These are phyloP conservation scores for Wickerhamiella qilinensis DNA, from an alignment of 805 yeast species.

Conservation along the genomic window DNA sequence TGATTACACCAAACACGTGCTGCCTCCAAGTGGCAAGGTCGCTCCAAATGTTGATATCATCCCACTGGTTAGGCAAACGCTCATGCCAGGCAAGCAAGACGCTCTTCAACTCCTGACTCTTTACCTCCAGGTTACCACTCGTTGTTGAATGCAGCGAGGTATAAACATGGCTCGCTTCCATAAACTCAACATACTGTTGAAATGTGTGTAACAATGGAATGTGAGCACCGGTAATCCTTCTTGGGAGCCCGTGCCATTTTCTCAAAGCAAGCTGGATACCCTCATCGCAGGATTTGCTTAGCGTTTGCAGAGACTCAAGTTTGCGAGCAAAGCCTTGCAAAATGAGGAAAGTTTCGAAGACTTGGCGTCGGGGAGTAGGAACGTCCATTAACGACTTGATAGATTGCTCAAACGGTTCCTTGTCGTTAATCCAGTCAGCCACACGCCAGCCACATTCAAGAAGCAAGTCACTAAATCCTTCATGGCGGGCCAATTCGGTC, in stretches of 20 bases:
- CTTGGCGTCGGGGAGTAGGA: conserved; percentile 93
- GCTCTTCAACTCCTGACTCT: conserved; percentile 86
- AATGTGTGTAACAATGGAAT: conserved; percentile 80
- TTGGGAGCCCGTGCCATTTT: conserved; percentile 85
- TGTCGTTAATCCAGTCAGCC: conserved; percentile 93
- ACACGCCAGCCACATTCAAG: conserved; percentile 99
- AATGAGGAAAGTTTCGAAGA: conserved; percentile 84
- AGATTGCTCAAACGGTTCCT: conserved; percentile 85
- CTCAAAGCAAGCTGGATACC: conserved; percentile 85
- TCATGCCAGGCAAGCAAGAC: conserved; percentile 97
- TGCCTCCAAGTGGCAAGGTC: conserved; percentile 97
- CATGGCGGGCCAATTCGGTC: conserved; percentile 93
- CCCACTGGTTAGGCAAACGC: conserved; percentile 91
- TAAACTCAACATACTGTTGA: conserved; percentile 93
- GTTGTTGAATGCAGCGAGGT: conserved; percentile 76
- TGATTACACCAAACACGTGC: conserved; percentile 92
- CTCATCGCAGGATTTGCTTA: conserved; percentile 80
- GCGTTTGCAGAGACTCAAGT: conserved; percentile 68
- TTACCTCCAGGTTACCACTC: conserved; percentile 79
- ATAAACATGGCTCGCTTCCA: conserved; percentile 93
- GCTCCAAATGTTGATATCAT: conserved; percentile 94
- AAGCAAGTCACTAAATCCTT: conserved; percentile 86
- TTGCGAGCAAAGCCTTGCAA: conserved; percentile 89
- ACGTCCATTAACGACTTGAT: conserved; percentile 96
- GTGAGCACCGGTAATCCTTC: conserved; percentile 54